Conservation (phyloP, 345 rosid species). For the Reutealis trisperma region DNA sequence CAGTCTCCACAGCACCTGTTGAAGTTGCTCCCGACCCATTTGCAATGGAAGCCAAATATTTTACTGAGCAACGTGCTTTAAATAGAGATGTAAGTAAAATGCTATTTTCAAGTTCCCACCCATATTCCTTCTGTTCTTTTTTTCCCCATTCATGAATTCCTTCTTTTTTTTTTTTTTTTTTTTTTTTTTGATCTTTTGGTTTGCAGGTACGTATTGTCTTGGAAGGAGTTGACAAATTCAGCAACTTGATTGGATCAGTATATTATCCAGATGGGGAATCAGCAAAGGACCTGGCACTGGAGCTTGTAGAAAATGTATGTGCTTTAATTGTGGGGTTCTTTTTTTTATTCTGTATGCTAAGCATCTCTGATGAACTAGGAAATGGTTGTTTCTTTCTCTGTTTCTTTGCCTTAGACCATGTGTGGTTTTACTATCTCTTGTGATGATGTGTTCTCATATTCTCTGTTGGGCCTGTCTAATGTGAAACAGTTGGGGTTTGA, state of each 20-base stretch:
- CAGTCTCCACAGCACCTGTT: constrained; percentile 55
- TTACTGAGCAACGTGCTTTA: constrained; percentile 84
- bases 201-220: constrained; percentile 92
- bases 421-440: neutral
- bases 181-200: constrained; percentile 2
- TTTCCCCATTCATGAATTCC: no score
- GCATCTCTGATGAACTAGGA: neutral
- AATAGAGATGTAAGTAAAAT: constrained; percentile 72
- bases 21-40: constrained; percentile 85
- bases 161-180: neutral
- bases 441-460: neutral
- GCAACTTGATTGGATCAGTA: constrained; percentile 91
- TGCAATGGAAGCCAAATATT: constrained; percentile 83
- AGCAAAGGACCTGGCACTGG: constrained; percentile 84
- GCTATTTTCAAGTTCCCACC: neutral
- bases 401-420: neutral
- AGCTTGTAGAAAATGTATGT: constrained; percentile 86
- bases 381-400: neutral
- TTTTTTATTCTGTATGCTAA: neutral
- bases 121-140: no score
- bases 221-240: constrained; percentile 94
- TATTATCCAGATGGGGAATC: constrained; percentile 86
- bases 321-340: neutral
- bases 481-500: neutral
- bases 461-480: neutral